Evolutionary conservation across 345 rosid species (phyloP), one percentile per base, ranked within the genome.

Genomic region (Dovyalis caffra): DNA sequence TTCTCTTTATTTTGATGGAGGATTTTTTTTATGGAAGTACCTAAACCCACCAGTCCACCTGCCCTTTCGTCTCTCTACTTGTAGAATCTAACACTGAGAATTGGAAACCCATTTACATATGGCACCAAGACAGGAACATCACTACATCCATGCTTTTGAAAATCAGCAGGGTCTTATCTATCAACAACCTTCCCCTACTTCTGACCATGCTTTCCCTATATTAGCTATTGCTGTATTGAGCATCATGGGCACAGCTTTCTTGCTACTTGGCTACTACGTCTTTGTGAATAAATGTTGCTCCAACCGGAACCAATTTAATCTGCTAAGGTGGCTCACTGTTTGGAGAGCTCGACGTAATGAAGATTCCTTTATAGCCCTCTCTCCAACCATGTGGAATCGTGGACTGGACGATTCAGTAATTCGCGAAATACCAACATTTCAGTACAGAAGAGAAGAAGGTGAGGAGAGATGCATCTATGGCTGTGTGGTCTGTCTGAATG

Each of bases 401-500:
- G 88, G 94, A 57, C 88, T 90, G 1, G 90, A 90, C 28, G 83
- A 83, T 21, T 75, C 86, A 1, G 69, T 77, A 71, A 88, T 90
- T 16, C 85, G 80, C 0, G 86, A 68, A 57, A 88, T 90, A 77
- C 94, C 94, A 4, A 81, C 81, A 10, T 72, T 86, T 65, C 88
- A 76, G 23, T 90, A 80, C 80, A 70, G 28, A 70, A 82, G 82
- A n/a, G 43, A 64, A 57, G 85, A 68, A 56, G 77, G 53, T 37
- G 71, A 73, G 49, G 66, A 66, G 61, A 68, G 56, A 28, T 81
- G 82, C 74, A 32, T 76, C 25, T 73, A 64, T 21, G 90, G 88
- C 3, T 90, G 94, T 64, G 86, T 84, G 70, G 92, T 90, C 16
- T 90, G 95, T 73, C 69, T 90, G 80, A 87, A 85, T 62, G 89